A percentile compares a stretch with the other conserved stretches of the same genome.
phyloP scores from a whole-genome alignment of 192 early-diverging fungal genomes.

The Podila verticillata region DNA sequence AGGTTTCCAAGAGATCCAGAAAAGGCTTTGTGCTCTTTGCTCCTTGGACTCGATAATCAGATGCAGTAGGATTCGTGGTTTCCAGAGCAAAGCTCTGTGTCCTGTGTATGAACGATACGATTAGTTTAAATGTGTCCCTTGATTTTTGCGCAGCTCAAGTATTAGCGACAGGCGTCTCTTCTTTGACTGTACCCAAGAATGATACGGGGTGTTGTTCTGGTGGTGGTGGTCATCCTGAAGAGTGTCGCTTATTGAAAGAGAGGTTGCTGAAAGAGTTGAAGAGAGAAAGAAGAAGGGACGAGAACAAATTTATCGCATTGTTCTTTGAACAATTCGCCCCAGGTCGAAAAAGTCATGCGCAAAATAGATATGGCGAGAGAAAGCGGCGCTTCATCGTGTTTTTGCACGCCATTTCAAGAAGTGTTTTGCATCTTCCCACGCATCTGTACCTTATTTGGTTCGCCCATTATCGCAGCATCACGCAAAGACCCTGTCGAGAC shows the following conservation, averaged over 20 bases:
- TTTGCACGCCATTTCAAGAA: no score
- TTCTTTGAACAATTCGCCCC: no score
- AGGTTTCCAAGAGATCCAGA: slow-evolving; percentile 12
- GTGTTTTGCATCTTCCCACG: neutral
- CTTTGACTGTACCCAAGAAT: slow-evolving; percentile 10
- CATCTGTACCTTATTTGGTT: slow-evolving; percentile 8
- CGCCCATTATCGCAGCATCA: neutral
- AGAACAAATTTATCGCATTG: no score
- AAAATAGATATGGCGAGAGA: no score
- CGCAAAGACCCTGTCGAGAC: no score
- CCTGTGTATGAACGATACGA: neutral
- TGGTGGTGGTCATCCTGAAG: neutral
- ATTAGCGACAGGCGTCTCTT: neutral
- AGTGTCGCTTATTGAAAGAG: no score
- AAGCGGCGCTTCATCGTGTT: no score
- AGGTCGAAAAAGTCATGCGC: no score
- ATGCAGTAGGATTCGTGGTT: slow-evolving; percentile 3
- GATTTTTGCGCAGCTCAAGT: neutral
- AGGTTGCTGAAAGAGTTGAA: no score
- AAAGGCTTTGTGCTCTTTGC: slow-evolving; percentile 10
- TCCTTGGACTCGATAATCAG: slow-evolving; percentile 26
- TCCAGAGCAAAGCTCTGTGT: slow-evolving; percentile 16
- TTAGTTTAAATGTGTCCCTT: neutral
- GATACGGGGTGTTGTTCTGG: slow-evolving; percentile 7
- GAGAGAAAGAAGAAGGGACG: no score